Evolutionary conservation across 2,329 filamentous ascomycete species (phyloP), one percentile per base, ranked within the genome.

Genomic region (Penicillium sp.): DNA sequence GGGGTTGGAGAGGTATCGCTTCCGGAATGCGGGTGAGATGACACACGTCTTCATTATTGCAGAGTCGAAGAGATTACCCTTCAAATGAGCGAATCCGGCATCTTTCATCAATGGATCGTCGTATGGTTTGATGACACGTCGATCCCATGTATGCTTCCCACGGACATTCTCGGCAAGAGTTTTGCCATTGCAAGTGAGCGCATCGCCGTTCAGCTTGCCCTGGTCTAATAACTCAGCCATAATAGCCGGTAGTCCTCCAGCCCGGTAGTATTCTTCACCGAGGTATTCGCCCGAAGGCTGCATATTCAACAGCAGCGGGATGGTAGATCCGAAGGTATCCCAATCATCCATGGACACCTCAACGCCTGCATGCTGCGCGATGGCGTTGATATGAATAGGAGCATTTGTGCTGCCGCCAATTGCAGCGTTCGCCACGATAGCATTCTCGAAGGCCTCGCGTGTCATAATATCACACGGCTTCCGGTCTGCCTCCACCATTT

Each of bases 331-430:
- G 15, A 78, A 60, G 0, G 57, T 59, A 57, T 80, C 77, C 76
- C 77, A 80, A 58, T 80, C 77, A 52, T 80, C 73, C 29, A 78
- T 61, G 12, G 72, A 67, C 0, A 80, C 61, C 1, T 70, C 61
- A 1, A 80, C 72, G 1, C 76, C 76, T 10, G 77, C 72, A 46
- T 80, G 77, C 52, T 74, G 75, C 2, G 77, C 77, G 21, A 80
- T 72, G 9, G 77, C 77, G 34, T 73, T 75, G 42, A 80, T 64
- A 58, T 80, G 77, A 43, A 80, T 78, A 0, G 77, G 76, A 0
- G 77, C 77, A 53, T 80, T 80, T 4, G 77, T 79, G 53, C 74
- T 77, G 13, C 77, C 77, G 24, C 77, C 77, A 46, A 80, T 77
- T 19, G 77, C 77, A 2, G 75, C 76, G 53, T 78, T 79, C 37